Percentiles rank a stretch among this genome's conserved stretches.
phyloP scores from a whole-genome alignment of 805 yeast species.

The Starmera caribaea region DNA sequence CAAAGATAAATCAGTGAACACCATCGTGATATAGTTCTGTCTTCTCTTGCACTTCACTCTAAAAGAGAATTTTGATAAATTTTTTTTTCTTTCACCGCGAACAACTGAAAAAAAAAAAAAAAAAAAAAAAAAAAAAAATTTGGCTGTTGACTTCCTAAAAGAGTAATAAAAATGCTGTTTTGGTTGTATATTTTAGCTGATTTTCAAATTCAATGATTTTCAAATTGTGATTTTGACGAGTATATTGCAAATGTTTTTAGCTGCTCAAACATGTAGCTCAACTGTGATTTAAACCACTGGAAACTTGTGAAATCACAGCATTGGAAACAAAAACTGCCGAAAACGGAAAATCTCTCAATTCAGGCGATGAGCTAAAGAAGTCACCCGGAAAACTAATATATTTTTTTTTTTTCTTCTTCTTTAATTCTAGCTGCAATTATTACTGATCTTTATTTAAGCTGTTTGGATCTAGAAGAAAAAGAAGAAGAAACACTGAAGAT shows the following conservation, averaged over 20 bases:
- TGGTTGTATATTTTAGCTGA: too few relatives aligned
- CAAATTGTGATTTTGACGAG: too few relatives aligned
- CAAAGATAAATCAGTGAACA: not conserved
- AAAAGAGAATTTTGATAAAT: too few relatives aligned
- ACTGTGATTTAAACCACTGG: too few relatives aligned
- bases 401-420: too few relatives aligned
- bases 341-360: not conserved
- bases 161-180: not conserved
- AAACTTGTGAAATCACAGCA: too few relatives aligned
- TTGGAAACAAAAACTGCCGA: not conserved
- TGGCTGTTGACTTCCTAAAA: not conserved
- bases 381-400: not conserved
- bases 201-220: too few relatives aligned
- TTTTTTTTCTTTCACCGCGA: too few relatives aligned
- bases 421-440: not conserved
- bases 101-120: too few relatives aligned
- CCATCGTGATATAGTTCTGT: not conserved
- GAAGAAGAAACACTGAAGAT: not conserved
- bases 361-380: not conserved
- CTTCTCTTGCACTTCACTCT: too few relatives aligned
- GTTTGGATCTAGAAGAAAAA: not conserved
- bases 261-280: too few relatives aligned
- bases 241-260: too few relatives aligned
- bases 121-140: not conserved
- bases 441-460: not conserved